Base-by-base conservation (phyloP, 805 yeast genomes). In the Pichia scutulata region DNA sequence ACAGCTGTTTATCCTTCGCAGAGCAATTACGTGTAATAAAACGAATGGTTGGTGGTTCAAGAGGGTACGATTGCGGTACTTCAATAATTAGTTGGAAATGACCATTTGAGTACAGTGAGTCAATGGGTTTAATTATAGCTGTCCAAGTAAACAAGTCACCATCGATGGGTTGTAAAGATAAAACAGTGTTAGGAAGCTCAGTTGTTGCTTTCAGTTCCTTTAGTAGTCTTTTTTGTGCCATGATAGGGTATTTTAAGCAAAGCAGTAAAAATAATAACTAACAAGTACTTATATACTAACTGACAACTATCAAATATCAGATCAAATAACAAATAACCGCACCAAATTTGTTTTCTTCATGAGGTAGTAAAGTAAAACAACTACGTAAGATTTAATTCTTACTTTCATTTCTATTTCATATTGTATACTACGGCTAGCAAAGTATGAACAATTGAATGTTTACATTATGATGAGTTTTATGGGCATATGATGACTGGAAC, bases 11-110 rank as follows among this genome's bases (percentile, higher is more conserved):
- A 33, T 33, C 37, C 18, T 33, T 33, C 7, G 19, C 24, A 14
- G n/a, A 8, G 6, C 28, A 40, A 10, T 3, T 10, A 12, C 7
- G 12, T 24, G 42, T 33, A 19, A 41, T 59, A 56, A 84, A 84
- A 48, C 57, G 64, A 48, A 83, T 71, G 13, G 50, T 53, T 3
- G 90, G 92, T 0, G 90, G 87, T 7, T 65, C 60, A 9, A 72
- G 60, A 0, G 92, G 92, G 55, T 84, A 84, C 18, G 66, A 65
- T 0, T 48, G 19, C 0, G 80, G 76, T 1, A 82, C 66, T 0
- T 54, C 46, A 7, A 84, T 77, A 1, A 57, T 60, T 36, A 84
- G 62, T 22, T 64, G 63, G 80, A 86, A 84, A 41, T 64, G 62
- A 4, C 80, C 79, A n/a, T 70, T 66, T 44, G 71, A 74, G 59